phyloP scores from a whole-genome alignment of 2,329 filamentous ascomycete genomes.

The Albophoma yamanashiensis region DNA sequence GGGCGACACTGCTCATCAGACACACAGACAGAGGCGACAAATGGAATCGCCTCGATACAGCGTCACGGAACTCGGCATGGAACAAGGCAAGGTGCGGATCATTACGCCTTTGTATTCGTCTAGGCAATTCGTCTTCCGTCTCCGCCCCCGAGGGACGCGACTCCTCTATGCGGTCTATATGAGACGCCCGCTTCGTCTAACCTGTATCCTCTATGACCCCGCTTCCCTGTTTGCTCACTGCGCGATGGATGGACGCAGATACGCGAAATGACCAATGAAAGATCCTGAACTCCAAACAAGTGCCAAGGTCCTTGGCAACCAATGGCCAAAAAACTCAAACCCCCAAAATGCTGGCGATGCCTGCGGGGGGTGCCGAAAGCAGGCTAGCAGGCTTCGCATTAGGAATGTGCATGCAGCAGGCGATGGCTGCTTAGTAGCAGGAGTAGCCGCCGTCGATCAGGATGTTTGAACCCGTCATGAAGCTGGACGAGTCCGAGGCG shows the following conservation, averaged over 20 bases:
- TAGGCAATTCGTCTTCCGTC: background rate
- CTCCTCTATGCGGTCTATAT: background rate
- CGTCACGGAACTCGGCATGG: background rate
- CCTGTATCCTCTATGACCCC: constrained; percentile 1
- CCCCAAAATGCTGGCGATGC: background rate
- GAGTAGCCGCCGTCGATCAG: constrained; percentile 63
- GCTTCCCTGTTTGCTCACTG: background rate
- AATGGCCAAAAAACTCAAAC: background rate
- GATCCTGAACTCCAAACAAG: constrained; percentile 6
- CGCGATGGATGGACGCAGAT: background rate
- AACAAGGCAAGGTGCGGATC: background rate
- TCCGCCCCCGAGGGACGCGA: background rate
- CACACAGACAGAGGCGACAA: background rate
- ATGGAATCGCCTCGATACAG: background rate
- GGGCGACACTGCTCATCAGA: background rate
- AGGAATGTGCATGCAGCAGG: background rate
- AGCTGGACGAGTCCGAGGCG: constrained; percentile 59
- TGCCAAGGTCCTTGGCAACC: background rate
- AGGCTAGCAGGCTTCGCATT: background rate
- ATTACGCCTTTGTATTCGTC: background rate
- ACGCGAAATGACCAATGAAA: background rate
- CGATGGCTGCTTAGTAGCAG: constrained; percentile 34
- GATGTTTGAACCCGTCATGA: constrained; percentile 70
- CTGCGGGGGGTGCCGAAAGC: background rate
- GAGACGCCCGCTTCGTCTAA: background rate